These are phyloP conservation scores for Diaporthe citri DNA, from an alignment of 2,329 filamentous ascomycete genomes.

Conservation along the genomic window DNA sequence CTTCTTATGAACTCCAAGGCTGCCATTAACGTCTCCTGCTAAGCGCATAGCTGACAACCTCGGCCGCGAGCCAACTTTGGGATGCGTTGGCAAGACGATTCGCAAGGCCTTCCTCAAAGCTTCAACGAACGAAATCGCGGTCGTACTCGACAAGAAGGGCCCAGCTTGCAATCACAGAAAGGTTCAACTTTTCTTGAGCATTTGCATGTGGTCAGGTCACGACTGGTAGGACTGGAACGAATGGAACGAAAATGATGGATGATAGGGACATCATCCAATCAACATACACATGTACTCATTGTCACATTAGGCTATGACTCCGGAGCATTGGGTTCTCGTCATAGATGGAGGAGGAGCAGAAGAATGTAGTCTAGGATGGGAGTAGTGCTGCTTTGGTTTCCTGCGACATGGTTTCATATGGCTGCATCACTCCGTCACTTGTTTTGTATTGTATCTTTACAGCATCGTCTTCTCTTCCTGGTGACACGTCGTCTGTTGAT, in stretches of 20 bases:
- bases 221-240: conserved; percentile 29
- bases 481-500: not conserved
- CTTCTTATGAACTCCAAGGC: conserved; percentile 99
- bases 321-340: conserved; percentile 55
- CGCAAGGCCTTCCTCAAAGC: conserved; percentile 37
- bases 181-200: conserved; percentile 13
- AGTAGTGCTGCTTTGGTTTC: conserved; percentile 44
- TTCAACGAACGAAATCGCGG: conserved; percentile 44
- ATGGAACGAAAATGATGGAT: conserved; percentile 43
- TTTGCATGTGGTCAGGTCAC: conserved; percentile 35
- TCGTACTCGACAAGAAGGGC: conserved; percentile 44
- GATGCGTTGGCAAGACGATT: conserved; percentile 33
- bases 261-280: conserved; percentile 33
- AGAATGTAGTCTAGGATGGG: conserved; percentile 58
- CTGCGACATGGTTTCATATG: conserved; percentile 39
- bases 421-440: conserved; percentile 38
- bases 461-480: not conserved
- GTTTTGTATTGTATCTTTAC: conserved; percentile 35
- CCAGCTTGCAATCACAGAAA: conserved; percentile 26
- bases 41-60: conserved; percentile 49
- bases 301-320: conserved; percentile 59
- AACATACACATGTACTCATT: conserved; percentile 64
- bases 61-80: conserved; percentile 39
- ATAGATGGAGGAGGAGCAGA: conserved; percentile 60
- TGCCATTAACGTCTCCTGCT: conserved; percentile 72